Base-by-base conservation (phyloP, 2,329 filamentous ascomycete genomes). In the Aureobasidium sp. region DNA sequence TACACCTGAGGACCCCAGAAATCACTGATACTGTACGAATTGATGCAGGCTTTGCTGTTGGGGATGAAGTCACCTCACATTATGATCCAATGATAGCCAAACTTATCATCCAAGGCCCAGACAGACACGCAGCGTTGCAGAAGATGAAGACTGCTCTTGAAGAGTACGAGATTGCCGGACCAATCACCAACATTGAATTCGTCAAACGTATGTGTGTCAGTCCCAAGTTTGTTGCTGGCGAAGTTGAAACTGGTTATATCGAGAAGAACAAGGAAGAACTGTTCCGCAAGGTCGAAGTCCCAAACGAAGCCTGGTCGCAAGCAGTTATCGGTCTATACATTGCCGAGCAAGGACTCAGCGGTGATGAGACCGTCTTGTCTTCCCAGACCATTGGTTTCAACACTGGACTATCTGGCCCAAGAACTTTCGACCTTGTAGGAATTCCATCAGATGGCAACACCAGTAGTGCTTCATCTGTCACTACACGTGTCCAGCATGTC, bases 71-170 rank as follows among this genome's bases (percentile, higher is more conserved):
- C 2, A 95, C 92, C 0, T 90, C 93, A 63, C 90, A 94, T 61
- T 99, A 99, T 74, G 94, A 99, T 69, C 94, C 94, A 31, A 99
- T 99, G 94, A 96, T 99, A 67, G 90, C 94, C 48, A 99, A 99
- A 77, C 83, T 99, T 58, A 99, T 99, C 68, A 91, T 97, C 6
- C 85, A 90, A 63, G 94, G 90, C 0, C 83, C 85, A 17, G 88
- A 88, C 62, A 84, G 94, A 64, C 84, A 88, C 71, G 87, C 89
- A 29, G 90, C 92, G 3, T 87, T 99, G 55, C 86, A 89, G 63
- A 95, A 90, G 74, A 81, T 99, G 63, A 85, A 86, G 41, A 80
- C 87, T 4, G 92, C 94, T 0, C 79, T 99, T 12, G 87, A 90
- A 66, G 83, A 90, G 52, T 99, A 97, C 71, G 91, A 99, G 75